These are phyloP conservation scores for Trapa incisa DNA, from an alignment of 345 rosid genomes.

Conservation along the genomic window DNA sequence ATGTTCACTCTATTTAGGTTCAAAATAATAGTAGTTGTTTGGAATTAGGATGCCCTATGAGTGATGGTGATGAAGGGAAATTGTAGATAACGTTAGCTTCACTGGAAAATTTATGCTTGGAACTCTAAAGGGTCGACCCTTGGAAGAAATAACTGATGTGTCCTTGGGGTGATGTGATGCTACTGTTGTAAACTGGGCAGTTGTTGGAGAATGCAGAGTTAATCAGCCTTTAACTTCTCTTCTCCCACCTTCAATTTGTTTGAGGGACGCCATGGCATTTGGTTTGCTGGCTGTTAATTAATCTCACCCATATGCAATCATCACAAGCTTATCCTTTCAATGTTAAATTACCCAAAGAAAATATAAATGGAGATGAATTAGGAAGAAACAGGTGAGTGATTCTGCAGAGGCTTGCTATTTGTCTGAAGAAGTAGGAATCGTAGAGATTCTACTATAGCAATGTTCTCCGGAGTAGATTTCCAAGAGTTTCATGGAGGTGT, in stretches of 20 bases:
- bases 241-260: background rate
- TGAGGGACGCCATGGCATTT: background rate
- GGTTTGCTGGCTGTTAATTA: background rate
- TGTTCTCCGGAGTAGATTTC: slow-evolving; percentile 14
- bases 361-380: background rate
- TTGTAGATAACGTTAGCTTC: background rate
- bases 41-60: background rate
- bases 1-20: too few species aligned
- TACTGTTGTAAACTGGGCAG: background rate
- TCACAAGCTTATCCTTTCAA: background rate
- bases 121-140: background rate
- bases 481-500: too few species aligned
- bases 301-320: background rate
- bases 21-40: background rate
- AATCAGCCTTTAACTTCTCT: background rate
- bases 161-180: background rate
- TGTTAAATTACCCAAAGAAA: background rate
- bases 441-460: background rate
- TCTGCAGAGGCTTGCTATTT: slow-evolving; percentile 22
- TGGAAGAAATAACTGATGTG: background rate
- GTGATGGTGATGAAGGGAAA: background rate
- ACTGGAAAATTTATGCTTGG: background rate
- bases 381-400: background rate
- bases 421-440: background rate
- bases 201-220: background rate